These are phyloP conservation scores for Stevia rebaudiana DNA, from an alignment of 140 eudicot genomes.

Conservation along the genomic window DNA sequence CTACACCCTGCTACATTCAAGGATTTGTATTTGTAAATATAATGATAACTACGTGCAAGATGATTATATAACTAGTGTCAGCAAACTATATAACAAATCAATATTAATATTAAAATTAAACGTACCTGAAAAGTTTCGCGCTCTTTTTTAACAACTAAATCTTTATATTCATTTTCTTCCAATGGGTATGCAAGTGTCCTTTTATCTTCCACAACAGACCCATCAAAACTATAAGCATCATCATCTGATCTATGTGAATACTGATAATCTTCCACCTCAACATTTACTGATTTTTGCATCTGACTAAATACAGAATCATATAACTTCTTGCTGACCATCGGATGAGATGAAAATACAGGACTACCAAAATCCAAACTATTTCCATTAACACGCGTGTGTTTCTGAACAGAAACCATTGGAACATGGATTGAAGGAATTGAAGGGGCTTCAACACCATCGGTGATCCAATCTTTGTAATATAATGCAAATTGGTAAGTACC, in stretches of 20 bases:
- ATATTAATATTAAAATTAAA: conserved; percentile 4
- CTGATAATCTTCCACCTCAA: conserved; percentile 33
- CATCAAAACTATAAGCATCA: conserved; percentile 39
- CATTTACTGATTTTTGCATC: conserved; percentile 33
- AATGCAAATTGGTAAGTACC: conserved; percentile 70
- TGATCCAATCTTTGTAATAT: conserved; percentile 81
- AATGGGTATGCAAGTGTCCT: conserved; percentile 33
- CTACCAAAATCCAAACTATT: conserved; percentile 28
- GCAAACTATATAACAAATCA: background rate
- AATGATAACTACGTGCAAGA: background rate
- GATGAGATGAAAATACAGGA: conserved; percentile 41
- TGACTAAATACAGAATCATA: conserved; percentile 51
- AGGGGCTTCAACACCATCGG: conserved; percentile 71
- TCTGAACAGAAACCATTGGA: conserved; percentile 46
- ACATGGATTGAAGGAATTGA: conserved; percentile 49
- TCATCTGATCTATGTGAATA: conserved; percentile 36
- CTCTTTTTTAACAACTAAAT: conserved; percentile 25
- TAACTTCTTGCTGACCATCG: conserved; percentile 58
- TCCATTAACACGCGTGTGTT: conserved; percentile 28
- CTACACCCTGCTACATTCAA: conserved; percentile 29
- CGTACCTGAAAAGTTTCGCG: conserved; percentile 31
- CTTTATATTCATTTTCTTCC: conserved; percentile 30
- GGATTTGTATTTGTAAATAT: conserved; percentile 5
- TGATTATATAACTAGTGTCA: background rate
- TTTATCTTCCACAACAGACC: conserved; percentile 48